Base-by-base conservation (phyloP, 2,329 filamentous ascomycete genomes). In the Ceratocystiopsis sp. region DNA sequence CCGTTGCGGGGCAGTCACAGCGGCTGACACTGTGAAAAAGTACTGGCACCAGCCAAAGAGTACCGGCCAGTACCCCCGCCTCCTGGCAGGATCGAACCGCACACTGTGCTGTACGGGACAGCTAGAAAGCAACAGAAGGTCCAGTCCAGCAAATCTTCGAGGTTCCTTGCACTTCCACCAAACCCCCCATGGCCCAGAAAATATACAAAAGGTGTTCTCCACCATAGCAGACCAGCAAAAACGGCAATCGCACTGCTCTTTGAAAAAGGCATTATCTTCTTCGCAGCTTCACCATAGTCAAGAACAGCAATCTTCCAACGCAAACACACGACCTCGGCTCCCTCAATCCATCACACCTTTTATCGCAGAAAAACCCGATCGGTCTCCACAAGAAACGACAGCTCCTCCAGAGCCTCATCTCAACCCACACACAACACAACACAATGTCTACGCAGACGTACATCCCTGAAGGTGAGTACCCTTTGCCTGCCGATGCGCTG, bases 381-480 rank as follows among this genome's bases (percentile, higher is more conserved):
- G 25, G 7, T 29, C 25, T 10, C 25, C 4, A 21, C 4, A 21
- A 21, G 8, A 21, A 21, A 4, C 21, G 21, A 29, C 25, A 29
- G 25, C 25, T 29, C 25, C 25, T 29, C 25, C 10, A 21, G 37
- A 17, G 12, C 21, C 37, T 38, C 37, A 18, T 14, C 17, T 16
- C 13, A 15, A 15, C 19, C 13, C 13, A 21, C 19, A n/a, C 32
- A 12, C 11, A 7, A 36, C 21, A 10, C 19, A 18, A 18, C 21
- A n/a, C 36, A 11, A 59, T 55, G 52, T 52, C 58, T 51, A 46
- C 46, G 49, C 52, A 51, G 37, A 51, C 50, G 38, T 47, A 50
- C 43, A 59, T 55, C 48, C 62, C 62, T 44, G 62, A 64, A 57
- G 61, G 62, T 64, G 59, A 50, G 61, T 55, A 42, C 37, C 44